Evolutionary conservation across 2,329 filamentous ascomycete species (phyloP), one percentile per base, ranked within the genome.

Genomic region (Fusarium dlaminii): DNA sequence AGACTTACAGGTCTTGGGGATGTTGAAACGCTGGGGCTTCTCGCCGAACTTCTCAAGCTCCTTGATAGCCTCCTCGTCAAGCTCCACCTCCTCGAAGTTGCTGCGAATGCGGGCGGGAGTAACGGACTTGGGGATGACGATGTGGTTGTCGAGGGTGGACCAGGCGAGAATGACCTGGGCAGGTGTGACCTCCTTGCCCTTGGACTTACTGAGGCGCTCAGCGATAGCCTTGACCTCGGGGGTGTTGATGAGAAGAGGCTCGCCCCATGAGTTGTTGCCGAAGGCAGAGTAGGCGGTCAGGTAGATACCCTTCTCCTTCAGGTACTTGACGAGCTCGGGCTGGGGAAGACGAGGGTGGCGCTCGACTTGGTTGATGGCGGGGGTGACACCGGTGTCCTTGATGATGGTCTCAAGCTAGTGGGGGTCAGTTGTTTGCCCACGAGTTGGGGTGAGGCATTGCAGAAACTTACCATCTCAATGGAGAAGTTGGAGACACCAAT

Each of bases 401-500:
- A 90, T 86, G 76, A 91, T 79, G 56, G 85, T 84, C 77, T 91
- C 85, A 76, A 91, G 82, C 83, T 81, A n/a, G 22, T 24, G 17
- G 5, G 30, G 29, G 66, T 73, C 42, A 64, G 55, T 36, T 49
- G 24, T 74, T n/a, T 24, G 51, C 17, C 34, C 18, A 12, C 15
- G 8, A 22, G 6, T 10, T 22, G 20, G 42, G 3, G 17, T 9
- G 29, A 24, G n/a, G 24, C 20, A 40, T 34, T 49, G 29, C 4
- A 5, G 27, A 37, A 24, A 74, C 80, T 40, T 79, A 81, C 81
- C 74, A 84, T 82, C 81, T 88, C 87, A 80, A 92, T 89, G 79
- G 86, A 88, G 79, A 93, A 94, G 87, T 94, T 94, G 81, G 91
- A 93, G 73, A 94, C 91, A 79, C 91, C 92, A 75, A 93, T 90